Evolutionary conservation across 163 green algal species (phyloP), one percentile per base, ranked within the genome.

Genomic region (Trebouxia gelatinosa): DNA sequence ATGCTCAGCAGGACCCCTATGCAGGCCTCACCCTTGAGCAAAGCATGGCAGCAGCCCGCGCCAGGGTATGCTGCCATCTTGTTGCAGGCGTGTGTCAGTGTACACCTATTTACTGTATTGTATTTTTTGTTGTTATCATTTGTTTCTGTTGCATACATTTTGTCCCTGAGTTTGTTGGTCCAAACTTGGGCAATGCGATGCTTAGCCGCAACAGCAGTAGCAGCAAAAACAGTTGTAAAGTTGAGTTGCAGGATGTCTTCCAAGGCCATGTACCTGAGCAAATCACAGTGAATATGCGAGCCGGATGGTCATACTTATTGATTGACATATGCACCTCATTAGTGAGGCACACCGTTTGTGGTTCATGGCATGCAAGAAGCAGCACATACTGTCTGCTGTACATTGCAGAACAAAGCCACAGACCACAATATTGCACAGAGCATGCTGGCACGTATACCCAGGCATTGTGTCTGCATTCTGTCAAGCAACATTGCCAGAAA

Each of bases 391-490:
- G 70, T n/a, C 65, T 51, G 34, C 11, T 67, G 58, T 26, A 28
- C 26, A 3, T 16, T 16, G 16, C 16, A n/a, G 31, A 16, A 62
- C 16, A 31, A 21, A 16, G 48, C 83, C 13, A 37, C 84, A 35
- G 58, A 66, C 0, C 34, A 88, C 35, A 40, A 48, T 26, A 74
- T 89, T 19, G 84, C 88, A 62, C 80, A 83, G 3, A 68, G 66
- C 11, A 29, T 87, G 57, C 40, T 89, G 61, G 75, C 80, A 40
- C 80, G 65, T 19, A 40, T 57, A 19, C 57, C 81, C 29, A 70
- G 78, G 32, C n/a, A n/a, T n/a, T n/a, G n/a, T n/a, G n/a, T n/a
- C n/a, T n/a, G n/a, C n/a, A n/a, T n/a, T n/a, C n/a, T n/a, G n/a
- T n/a, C n/a, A n/a, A n/a, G n/a, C n/a, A n/a, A n/a, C n/a, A n/a